Percentiles rank a stretch among this genome's conserved stretches.
These are phyloP conservation scores for Cochlearia excelsa DNA, from an alignment of 345 rosid genomes.

Conservation along the genomic window DNA sequence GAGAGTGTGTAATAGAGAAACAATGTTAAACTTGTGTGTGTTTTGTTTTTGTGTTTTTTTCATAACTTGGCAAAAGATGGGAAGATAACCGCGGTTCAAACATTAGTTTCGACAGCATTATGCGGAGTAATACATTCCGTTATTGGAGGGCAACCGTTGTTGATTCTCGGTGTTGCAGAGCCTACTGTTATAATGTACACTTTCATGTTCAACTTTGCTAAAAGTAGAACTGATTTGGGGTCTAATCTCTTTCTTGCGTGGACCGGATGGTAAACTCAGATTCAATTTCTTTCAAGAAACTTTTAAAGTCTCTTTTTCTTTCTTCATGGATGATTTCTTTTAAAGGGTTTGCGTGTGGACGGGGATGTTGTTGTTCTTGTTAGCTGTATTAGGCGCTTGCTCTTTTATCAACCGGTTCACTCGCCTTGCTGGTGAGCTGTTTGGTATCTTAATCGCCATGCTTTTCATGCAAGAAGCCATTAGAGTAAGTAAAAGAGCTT, in stretches of 20 bases:
- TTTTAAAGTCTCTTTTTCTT: neutral
- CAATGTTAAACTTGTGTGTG: neutral
- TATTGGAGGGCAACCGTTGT: conserved; percentile 88
- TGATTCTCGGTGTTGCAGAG: conserved; percentile 97
- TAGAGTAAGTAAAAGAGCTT: conserved; percentile 43
- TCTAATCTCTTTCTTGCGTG: conserved; percentile 80
- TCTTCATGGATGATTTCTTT: neutral
- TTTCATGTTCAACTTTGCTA: conserved; percentile 88
- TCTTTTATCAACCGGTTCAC: conserved; percentile 93
- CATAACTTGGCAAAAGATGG: conserved; percentile 45
- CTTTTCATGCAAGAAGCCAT: conserved; percentile 96
- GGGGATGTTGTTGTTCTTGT: conserved; percentile 61
- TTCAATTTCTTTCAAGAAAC: neutral
- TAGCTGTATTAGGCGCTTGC: conserved; percentile 90
- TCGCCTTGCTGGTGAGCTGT: conserved; percentile 90
- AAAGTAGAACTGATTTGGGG: conserved; percentile 74
- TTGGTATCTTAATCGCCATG: conserved; percentile 96
- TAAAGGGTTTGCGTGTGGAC: conserved; percentile 99
- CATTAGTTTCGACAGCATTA: conserved; percentile 79
- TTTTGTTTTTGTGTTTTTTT: conserved; percentile 18
- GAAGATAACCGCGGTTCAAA: conserved; percentile 89
- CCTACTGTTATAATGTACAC: conserved; percentile 97
- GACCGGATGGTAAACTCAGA: conserved; percentile 76
- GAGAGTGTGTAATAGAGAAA: too few relatives aligned
- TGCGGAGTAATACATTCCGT: conserved; percentile 90